Percentiles rank a stretch among this genome's conserved stretches.
These are phyloP conservation scores for Saprolegnia parasitica DNA, from an alignment of 352 stramenopile species.

Conservation along the genomic window DNA sequence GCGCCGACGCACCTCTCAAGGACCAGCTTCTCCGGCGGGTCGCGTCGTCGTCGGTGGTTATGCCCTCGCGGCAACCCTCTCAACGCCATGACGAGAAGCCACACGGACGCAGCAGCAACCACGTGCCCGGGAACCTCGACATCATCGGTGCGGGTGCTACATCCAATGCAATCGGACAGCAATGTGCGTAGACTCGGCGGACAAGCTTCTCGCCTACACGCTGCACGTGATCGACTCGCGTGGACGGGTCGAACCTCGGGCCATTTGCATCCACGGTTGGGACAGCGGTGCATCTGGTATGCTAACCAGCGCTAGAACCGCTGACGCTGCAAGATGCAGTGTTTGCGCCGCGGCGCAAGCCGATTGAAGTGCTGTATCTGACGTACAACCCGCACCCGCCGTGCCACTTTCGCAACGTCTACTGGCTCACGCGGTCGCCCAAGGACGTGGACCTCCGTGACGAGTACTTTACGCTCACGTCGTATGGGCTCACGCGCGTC, in stretches of 20 bases:
- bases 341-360: slow-evolving; percentile 13
- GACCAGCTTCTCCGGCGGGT: background rate
- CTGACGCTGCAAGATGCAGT: slow-evolving; percentile 9
- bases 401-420: slow-evolving; percentile 20
- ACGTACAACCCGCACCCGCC: slow-evolving; percentile 5
- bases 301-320: background rate
- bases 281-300: background rate
- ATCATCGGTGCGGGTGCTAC: background rate
- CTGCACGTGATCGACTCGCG: slow-evolving; percentile 4
- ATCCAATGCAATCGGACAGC: background rate
- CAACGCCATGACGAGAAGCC: background rate
- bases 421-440: slow-evolving; percentile 8
- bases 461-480: slow-evolving; percentile 19
- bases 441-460: background rate
- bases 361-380: slow-evolving; percentile 2
- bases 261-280: slow-evolving; percentile 10
- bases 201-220: slow-evolving; percentile 16
- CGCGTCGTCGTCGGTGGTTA: background rate
- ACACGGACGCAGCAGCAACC: too few species aligned
- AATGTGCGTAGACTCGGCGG: slow-evolving; percentile 3
- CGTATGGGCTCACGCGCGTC: slow-evolving; percentile 8
- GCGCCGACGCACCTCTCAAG: background rate
- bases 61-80: background rate
- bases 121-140: background rate
- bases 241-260: background rate